These are phyloP conservation scores for Fusarium sp. DNA, from an alignment of 2,329 filamentous ascomycete species.

Conservation along the genomic window DNA sequence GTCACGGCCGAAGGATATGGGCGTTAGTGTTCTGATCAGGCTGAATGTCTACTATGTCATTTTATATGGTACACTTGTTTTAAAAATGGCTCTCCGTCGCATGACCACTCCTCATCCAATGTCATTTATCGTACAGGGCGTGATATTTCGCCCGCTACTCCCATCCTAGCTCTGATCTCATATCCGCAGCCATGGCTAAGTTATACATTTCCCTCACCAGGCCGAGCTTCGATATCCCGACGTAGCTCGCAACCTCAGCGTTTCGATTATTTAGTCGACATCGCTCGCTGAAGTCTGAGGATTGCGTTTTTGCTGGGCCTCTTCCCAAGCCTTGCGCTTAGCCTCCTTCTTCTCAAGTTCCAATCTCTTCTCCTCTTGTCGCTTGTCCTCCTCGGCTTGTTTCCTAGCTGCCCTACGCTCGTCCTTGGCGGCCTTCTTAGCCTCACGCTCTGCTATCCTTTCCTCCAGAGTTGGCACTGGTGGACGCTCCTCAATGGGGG, in stretches of 20 bases:
- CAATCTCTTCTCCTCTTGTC: constrained; percentile 44
- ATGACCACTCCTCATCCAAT: constrained; percentile 11
- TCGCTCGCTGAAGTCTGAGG: constrained; percentile 28
- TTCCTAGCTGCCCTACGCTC: constrained; percentile 60
- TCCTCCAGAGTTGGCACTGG: constrained; percentile 75
- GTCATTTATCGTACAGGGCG: constrained; percentile 39
- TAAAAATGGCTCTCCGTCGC: constrained; percentile 25
- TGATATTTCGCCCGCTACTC: constrained; percentile 5
- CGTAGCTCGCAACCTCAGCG: constrained; percentile 10
- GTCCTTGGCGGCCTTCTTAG: constrained; percentile 68
- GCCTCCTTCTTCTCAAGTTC: constrained; percentile 41
- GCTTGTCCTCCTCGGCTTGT: constrained; percentile 38
- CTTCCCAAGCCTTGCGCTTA: constrained; percentile 41
- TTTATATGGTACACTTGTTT: constrained; percentile 41
- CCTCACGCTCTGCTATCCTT: constrained; percentile 65
- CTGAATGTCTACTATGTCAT: constrained; percentile 31
- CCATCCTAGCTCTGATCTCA: neutral
- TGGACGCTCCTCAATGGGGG: constrained; percentile 72
- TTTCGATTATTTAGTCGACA: constrained; percentile 23
- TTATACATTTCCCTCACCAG: constrained; percentile 6
- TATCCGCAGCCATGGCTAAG: neutral
- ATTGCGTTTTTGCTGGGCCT: constrained; percentile 34
- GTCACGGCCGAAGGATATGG: constrained; percentile 11
- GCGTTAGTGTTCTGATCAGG: constrained; percentile 21
- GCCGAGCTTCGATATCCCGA: neutral